Evolutionary conservation across 225 moss, liverwort and hornwort genomes (phyloP), one percentile per base, ranked within the genome.

Genomic region (Bryum argenteum): DNA sequence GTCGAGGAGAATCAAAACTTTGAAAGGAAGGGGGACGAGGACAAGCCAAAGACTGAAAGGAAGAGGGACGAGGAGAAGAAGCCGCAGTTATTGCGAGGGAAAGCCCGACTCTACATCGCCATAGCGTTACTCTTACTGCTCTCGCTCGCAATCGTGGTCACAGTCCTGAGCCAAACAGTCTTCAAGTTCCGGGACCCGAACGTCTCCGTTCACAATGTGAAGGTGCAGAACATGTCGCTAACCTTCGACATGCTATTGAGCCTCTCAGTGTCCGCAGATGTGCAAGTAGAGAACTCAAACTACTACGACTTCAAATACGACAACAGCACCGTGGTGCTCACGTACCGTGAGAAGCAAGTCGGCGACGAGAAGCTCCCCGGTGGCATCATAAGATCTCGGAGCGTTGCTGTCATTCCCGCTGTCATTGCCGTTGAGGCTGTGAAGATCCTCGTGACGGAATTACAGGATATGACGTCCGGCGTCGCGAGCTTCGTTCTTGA

Each of bases 251-350:
- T 82, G 21, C 78, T 82, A 1, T 22, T 82, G 59, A 73, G 78
- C 15, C 54, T 79, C 11, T 42, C 66, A 0, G 39, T 82, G 13
- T 73, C 75, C 5, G 85, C 73, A 0, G 53, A 66, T 7, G 73
- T 82, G 21, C 44, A 23, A 15, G 81, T 85, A 52, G 70, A 82
- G 33, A 85, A 82, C 61, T 79, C 76, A 3, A 82, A 82, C 51
- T 52, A 76, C 67, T 82, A 76, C 23, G 79, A 76, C 24, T 79
- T 82, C 47, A 43, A 12, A 18, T 85, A 76, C 58, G 40, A 58
- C 23, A 82, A 76, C 51, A 79, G 76, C 62, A 85, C 79, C 0
- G 74, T 79, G 73, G 2, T 73, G n/a, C 11, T 85, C n/a, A 45
- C 33, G 2, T 79, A 85, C 23, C 73, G 63, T 37, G 47, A 37